A percentile compares a stretch with the other conserved stretches of the same genome.
Conservation (phyloP, 495 filamentous ascomycete genomes). For the Xylaria curta region DNA sequence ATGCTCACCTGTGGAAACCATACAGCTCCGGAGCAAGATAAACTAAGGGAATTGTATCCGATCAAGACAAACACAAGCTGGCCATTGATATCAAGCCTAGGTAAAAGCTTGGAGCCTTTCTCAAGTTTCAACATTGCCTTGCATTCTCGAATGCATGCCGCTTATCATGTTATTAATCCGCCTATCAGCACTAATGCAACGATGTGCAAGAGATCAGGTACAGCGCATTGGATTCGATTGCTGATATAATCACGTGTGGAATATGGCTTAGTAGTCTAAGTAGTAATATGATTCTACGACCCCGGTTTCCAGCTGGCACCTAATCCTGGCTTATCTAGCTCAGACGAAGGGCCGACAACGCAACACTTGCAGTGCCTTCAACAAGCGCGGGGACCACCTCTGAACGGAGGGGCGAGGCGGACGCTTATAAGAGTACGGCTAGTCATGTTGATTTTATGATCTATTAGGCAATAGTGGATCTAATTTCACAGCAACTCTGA, state of each 20-base stretch:
- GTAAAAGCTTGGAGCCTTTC: neutral
- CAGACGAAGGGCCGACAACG: neutral
- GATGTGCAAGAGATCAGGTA: slow-evolving; percentile 18
- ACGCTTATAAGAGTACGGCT: neutral
- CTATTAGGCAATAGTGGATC: neutral
- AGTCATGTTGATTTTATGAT: neutral
- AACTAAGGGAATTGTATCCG: neutral
- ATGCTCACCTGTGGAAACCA: neutral
- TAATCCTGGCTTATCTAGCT: slow-evolving; percentile 1
- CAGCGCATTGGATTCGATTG: neutral
- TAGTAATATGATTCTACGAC: neutral
- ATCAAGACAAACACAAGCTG: neutral
- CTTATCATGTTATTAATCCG: neutral
- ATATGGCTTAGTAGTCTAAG: neutral
- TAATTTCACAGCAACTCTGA: neutral
- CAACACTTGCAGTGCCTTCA: neutral
- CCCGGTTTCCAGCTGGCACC: neutral
- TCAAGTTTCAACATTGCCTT: neutral
- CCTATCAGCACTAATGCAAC: slow-evolving; percentile 6
- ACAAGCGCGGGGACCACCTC: slow-evolving; percentile 6
- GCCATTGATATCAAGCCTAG: neutral
- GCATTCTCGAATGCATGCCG: neutral
- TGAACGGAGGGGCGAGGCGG: neutral
- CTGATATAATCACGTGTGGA: neutral
- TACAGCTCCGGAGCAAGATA: slow-evolving; percentile 1